Conservation (phyloP, 768 basidiomycete species). For the Russula vinacea region DNA sequence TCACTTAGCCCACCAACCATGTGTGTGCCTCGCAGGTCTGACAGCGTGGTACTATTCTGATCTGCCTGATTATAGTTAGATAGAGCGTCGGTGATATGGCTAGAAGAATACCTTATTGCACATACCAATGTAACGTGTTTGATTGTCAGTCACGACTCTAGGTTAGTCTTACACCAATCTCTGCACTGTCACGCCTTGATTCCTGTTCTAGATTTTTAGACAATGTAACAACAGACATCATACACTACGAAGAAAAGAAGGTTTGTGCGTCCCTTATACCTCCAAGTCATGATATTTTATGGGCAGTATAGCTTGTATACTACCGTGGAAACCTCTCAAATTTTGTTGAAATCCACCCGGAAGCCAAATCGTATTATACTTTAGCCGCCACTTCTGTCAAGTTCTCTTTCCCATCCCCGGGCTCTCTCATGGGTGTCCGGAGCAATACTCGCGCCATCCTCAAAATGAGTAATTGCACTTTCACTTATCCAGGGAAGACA, state of each 20-base stretch:
- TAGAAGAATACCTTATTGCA: constrained; percentile 80
- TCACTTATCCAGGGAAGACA: constrained; percentile 84
- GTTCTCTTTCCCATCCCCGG: constrained; percentile 93
- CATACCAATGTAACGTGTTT: constrained; percentile 86
- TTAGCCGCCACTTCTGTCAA: constrained; percentile 90
- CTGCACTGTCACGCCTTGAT: neutral
- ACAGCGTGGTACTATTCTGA: constrained; percentile 25
- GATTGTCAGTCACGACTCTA: constrained; percentile 95
- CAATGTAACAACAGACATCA: constrained; percentile 92
- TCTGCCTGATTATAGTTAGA: constrained; percentile 53
- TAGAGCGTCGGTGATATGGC: constrained; percentile 82
- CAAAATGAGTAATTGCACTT: constrained; percentile 88
- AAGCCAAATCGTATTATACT: constrained; percentile 96
- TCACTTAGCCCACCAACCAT: constrained; percentile 90
- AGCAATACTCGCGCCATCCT: constrained; percentile 95
- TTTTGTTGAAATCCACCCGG: constrained; percentile 87
- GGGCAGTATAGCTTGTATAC: constrained; percentile 68
- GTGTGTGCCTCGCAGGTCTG: constrained; percentile 46
- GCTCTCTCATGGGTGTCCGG: constrained; percentile 94
- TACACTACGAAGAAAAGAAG: constrained; percentile 96
- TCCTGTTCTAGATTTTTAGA: constrained; percentile 73
- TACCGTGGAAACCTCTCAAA: constrained; percentile 89
- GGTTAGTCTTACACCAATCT: constrained; percentile 47
- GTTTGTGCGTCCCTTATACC: constrained; percentile 37
- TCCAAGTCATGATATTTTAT: constrained; percentile 23